Conservation (phyloP, 2,329 filamentous ascomycete species). For the Cryoendolithus antarcticus region DNA sequence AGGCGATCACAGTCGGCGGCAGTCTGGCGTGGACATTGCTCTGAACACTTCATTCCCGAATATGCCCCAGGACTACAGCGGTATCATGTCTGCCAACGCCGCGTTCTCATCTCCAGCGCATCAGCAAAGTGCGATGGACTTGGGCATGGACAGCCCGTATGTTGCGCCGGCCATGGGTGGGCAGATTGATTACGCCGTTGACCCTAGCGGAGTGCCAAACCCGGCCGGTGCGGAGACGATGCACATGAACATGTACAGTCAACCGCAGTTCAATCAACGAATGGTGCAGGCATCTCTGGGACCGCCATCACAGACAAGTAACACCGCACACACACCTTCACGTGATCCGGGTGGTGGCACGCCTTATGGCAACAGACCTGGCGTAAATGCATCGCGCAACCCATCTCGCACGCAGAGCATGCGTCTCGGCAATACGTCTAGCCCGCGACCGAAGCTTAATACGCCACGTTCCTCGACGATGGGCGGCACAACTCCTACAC, state of each 20-base stretch:
- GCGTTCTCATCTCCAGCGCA: slow-evolving; percentile 34
- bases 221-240: slow-evolving; percentile 10
- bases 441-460: not conserved
- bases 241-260: slow-evolving; percentile 27
- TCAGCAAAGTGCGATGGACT: slow-evolving; percentile 25
- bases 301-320: slow-evolving; percentile 6
- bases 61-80: slow-evolving; percentile 22
- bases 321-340: slow-evolving; percentile 15
- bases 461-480: not conserved
- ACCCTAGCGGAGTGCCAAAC: slow-evolving; percentile 14
- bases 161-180: slow-evolving; percentile 28
- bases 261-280: slow-evolving; percentile 25
- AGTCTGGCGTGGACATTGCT: slow-evolving; percentile 23
- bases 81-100: slow-evolving; percentile 27
- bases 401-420: slow-evolving; percentile 6
- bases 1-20: slow-evolving; percentile 13
- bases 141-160: slow-evolving; percentile 33
- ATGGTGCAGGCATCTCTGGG: slow-evolving; percentile 31
- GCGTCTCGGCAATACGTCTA: not conserved
- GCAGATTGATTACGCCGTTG: slow-evolving; percentile 29
- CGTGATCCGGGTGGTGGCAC: slow-evolving; percentile 18
- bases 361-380: slow-evolving; percentile 14
- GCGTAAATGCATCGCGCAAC: slow-evolving; percentile 1
- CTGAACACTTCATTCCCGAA: slow-evolving; percentile 29
- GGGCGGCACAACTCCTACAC: not conserved